Evolutionary conservation across 73 alveolate species (phyloP).

Genomic region (Blepharisma japonicum): DNA sequence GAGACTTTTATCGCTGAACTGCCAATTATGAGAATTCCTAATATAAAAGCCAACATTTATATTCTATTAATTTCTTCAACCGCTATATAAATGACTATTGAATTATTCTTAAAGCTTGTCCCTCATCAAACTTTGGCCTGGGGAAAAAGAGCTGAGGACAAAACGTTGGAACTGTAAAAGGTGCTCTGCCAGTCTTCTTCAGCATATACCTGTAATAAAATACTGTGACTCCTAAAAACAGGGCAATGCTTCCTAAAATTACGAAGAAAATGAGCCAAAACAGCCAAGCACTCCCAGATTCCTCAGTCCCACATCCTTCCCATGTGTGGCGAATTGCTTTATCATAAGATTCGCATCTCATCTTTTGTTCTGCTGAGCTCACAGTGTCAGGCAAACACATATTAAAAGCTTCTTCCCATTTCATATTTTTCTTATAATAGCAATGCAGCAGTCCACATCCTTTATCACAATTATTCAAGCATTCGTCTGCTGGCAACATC

Average conservation of each 20-base stretch:
- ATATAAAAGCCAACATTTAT: too few species aligned
- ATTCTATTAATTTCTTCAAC: too few species aligned
- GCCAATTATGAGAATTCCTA: too few species aligned
- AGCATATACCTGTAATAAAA: constrained; percentile 14
- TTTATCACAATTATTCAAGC: not conserved
- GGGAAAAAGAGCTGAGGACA: constrained; percentile 14
- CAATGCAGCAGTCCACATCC: constrained; percentile 15
- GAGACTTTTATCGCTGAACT: too few species aligned
- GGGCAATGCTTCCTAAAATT: too few species aligned
- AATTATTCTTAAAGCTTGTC: not conserved
- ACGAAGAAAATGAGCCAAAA: not conserved
- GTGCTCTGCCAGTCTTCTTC: constrained; percentile 3
- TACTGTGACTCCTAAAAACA: not conserved
- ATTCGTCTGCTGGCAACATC: not conserved
- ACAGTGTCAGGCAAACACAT: not conserved
- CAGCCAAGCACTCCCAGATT: not conserved
- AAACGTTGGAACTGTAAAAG: constrained; percentile 8
- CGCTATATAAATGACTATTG: not conserved
- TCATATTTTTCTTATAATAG: not conserved
- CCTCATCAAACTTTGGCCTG: constrained; percentile 1
- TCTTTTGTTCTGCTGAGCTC: not conserved
- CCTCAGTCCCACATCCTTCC: not conserved
- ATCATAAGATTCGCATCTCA: not conserved
- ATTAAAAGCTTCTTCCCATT: not conserved
- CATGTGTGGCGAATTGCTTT: not conserved